Evolutionary conservation across 2,329 filamentous ascomycete species (phyloP), one percentile per base, ranked within the genome.

Genomic region (Sclerotinia trifoliorum): DNA sequence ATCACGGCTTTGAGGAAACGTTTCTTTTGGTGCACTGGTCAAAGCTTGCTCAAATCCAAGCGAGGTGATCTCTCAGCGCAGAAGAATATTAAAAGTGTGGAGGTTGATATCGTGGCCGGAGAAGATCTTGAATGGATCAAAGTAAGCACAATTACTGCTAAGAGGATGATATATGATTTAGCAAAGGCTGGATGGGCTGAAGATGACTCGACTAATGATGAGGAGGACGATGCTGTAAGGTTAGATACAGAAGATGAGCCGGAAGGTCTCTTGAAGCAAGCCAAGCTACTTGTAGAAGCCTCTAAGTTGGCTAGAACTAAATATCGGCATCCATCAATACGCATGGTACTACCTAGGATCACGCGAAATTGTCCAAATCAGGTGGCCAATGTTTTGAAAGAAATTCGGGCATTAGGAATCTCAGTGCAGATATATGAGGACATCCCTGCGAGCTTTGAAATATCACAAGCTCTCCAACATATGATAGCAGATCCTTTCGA

Each of bases 41-140:
- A 66, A 65, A 44, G 29, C 21, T 26, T 51, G n/a, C 60, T 67
- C 49, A 67, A 67, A 52, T 67, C 49, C 4, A 67, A 67, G 35
- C 48, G 49, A 17, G 60, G 49, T 46, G 65, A 63, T 13, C 65
- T 67, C 26, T 56, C 65, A 5, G 32, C 52, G 10, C 57, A 67
- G 46, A 67, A 52, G 17, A 62, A 62, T 44, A 44, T 67, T 2
- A 67, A 67, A 48, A 67, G 65, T 35, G 65, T 67, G 26, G 65
- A 67, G 65, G 86, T 90, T 5, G 89, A 92, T 78, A 84, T 90
- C 57, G 84, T 91, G 35, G 83, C 86, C 1, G 81, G 86, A 67
- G 83, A 86, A 75, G 89, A 89, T 15, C 78, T 83, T 68, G 83
- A 87, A 73, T 92, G 89, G 89, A 83, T 88, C 66, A 90, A 90